These are phyloP conservation scores for Anisodus acutangulus DNA, from an alignment of 257 asterid genomes.

Conservation along the genomic window DNA sequence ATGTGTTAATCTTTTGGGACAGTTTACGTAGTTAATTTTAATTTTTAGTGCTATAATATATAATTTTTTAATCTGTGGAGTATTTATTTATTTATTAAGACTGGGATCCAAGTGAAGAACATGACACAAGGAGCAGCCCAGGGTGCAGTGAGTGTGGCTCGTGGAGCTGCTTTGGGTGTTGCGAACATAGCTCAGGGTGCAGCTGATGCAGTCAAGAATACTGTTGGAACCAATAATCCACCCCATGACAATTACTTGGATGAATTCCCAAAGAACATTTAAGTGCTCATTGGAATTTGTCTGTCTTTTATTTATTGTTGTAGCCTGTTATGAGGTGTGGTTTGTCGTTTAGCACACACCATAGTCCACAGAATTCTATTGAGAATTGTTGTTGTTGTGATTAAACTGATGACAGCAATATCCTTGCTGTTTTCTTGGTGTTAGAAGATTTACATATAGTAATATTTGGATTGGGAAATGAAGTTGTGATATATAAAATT, in stretches of 20 bases:
- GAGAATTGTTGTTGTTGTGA: not conserved
- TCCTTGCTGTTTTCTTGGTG: not conserved
- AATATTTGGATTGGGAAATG: not conserved
- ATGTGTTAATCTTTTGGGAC: accelerated
- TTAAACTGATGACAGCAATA: conserved; percentile 18
- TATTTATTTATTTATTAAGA: not conserved
- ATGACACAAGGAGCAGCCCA: conserved; percentile 47
- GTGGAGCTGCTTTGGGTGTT: conserved; percentile 48
- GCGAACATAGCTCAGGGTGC: conserved; percentile 49
- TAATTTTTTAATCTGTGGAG: too few species aligned
- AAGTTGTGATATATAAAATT: not conserved
- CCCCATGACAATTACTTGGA: conserved; percentile 30
- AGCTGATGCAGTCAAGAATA: conserved; percentile 41
- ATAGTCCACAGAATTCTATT: not conserved
- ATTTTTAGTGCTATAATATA: too few species aligned
- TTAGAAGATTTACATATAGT: not conserved
- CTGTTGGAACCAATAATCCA: conserved; percentile 36
- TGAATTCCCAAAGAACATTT: not conserved
- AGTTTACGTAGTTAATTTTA: too few species aligned
- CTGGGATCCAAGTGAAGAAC: conserved; percentile 34
- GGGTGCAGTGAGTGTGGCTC: conserved; percentile 41
- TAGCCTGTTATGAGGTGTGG: conserved; percentile 15
- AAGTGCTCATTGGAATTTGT: not conserved
- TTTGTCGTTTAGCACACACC: conserved; percentile 24
- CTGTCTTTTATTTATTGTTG: not conserved